phyloP scores from a whole-genome alignment of 164 flowering plant genomes.

The Aristolochia californica region DNA sequence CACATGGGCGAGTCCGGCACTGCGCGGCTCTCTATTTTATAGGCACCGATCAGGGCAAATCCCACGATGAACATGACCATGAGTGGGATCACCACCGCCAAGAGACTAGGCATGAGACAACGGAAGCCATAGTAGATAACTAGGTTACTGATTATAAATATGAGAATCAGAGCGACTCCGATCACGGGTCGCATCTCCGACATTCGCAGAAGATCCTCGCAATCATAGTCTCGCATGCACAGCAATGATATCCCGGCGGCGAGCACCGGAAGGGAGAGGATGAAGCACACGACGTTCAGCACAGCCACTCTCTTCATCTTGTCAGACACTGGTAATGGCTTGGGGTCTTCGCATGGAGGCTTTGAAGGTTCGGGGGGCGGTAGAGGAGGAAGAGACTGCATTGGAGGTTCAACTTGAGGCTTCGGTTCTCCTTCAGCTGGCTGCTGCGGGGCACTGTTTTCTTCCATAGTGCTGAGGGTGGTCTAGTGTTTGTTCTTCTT shows the following conservation, averaged over 20 bases:
- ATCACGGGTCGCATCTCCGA: slow-evolving; percentile 17
- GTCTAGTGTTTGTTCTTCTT: too few species aligned
- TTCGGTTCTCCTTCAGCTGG: too few species aligned
- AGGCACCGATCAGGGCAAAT: slow-evolving; percentile 21
- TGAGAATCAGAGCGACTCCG: slow-evolving; percentile 17
- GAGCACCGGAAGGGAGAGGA: slow-evolving; percentile 29
- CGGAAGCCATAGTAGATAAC: slow-evolving; percentile 10
- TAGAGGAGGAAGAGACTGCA: too few species aligned
- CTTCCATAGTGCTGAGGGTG: too few species aligned
- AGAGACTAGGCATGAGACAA: slow-evolving; percentile 14
- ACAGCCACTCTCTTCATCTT: too few species aligned
- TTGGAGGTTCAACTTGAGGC: too few species aligned
- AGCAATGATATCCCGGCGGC: slow-evolving; percentile 26
- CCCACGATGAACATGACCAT: slow-evolving; percentile 27
- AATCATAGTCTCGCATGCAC: slow-evolving; percentile 26
- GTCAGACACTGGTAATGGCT: too few species aligned
- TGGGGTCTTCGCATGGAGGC: too few species aligned
- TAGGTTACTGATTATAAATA: slow-evolving; percentile 22
- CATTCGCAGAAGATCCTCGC: slow-evolving; percentile 22
- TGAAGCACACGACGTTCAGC: neutral
- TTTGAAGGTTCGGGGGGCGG: too few species aligned
- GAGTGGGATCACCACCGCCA: slow-evolving; percentile 19
- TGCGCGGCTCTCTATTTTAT: slow-evolving; percentile 15
- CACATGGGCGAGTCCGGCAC: slow-evolving; percentile 27
- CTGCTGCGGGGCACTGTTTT: too few species aligned